These are phyloP conservation scores for Rhizopogon vesiculosus DNA, from an alignment of 768 basidiomycete species.

Conservation along the genomic window DNA sequence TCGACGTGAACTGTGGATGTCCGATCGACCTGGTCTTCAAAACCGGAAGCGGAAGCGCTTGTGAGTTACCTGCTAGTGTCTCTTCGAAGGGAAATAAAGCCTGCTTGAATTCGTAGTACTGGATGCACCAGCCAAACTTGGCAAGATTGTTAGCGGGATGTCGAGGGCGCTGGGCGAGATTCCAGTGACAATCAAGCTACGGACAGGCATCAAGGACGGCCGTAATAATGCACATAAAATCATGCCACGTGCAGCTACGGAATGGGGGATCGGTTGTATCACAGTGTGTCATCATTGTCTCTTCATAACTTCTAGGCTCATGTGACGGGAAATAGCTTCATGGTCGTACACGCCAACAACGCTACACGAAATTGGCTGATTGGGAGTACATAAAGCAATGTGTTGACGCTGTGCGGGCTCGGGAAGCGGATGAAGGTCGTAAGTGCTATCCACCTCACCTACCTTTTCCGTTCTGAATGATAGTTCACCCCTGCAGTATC, in stretches of 20 bases:
- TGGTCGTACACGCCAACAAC: slow-evolving; percentile 90
- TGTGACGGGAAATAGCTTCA: slow-evolving; percentile 60
- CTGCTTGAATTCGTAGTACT: slow-evolving; percentile 51
- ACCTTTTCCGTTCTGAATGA: neutral
- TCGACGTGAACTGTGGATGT: slow-evolving; percentile 95
- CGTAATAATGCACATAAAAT: slow-evolving; percentile 86
- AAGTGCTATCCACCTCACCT: slow-evolving; percentile 22
- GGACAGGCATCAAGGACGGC: slow-evolving; percentile 89
- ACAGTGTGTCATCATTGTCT: slow-evolving; percentile 28
- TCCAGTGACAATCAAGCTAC: slow-evolving; percentile 86
- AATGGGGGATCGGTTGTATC: slow-evolving; percentile 43
- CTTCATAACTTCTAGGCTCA: slow-evolving; percentile 1
- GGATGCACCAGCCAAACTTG: slow-evolving; percentile 75
- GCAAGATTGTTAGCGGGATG: slow-evolving; percentile 89
- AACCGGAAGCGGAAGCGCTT: slow-evolving; percentile 82
- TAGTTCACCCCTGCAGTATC: slow-evolving; percentile 43
- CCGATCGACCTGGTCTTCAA: slow-evolving; percentile 97
- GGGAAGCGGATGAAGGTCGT: slow-evolving; percentile 71
- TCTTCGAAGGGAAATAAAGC: neutral
- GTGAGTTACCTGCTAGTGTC: slow-evolving; percentile 42
- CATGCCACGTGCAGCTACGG: slow-evolving; percentile 69
- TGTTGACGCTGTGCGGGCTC: slow-evolving; percentile 69
- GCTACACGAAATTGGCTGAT: slow-evolving; percentile 89
- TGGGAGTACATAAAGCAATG: slow-evolving; percentile 93
- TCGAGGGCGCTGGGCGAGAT: slow-evolving; percentile 84